phyloP scores from a whole-genome alignment of 345 rosid genomes.

The Sisymbrium altissimum region DNA sequence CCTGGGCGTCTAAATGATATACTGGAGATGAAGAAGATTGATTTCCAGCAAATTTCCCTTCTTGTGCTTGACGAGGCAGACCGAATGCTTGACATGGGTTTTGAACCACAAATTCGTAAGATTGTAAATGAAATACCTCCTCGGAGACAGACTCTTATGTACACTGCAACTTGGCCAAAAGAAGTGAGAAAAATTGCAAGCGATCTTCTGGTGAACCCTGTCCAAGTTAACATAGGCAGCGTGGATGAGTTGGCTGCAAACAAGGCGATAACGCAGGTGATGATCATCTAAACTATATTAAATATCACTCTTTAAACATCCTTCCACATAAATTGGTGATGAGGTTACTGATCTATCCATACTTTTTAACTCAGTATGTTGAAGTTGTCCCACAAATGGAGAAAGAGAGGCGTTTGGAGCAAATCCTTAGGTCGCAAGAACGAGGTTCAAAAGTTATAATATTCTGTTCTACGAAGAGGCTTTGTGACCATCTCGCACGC shows the following conservation, averaged over 20 bases:
- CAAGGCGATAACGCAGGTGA: constrained; percentile 95
- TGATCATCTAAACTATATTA: not conserved
- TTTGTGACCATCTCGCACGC: constrained; percentile 92
- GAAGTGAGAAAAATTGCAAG: constrained; percentile 90
- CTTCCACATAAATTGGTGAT: constrained; percentile 11
- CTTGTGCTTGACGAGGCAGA: constrained; percentile 98
- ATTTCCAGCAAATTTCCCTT: constrained; percentile 78
- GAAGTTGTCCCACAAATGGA: constrained; percentile 93
- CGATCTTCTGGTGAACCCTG: constrained; percentile 88
- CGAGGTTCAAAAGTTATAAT: constrained; percentile 86
- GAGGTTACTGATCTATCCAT: not conserved
- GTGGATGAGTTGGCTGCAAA: constrained; percentile 97
- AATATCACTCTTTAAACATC: not conserved
- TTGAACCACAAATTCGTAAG: constrained; percentile 96
- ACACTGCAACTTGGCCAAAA: constrained; percentile 98
- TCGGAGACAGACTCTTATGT: constrained; percentile 89
- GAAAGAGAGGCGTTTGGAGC: constrained; percentile 88
- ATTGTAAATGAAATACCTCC: constrained; percentile 94
- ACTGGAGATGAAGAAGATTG: constrained; percentile 79
- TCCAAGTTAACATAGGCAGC: constrained; percentile 94
- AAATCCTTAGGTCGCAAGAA: constrained; percentile 86
- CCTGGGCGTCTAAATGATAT: constrained; percentile 98
- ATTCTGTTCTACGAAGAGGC: constrained; percentile 86
- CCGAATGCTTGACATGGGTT: constrained; percentile 99
- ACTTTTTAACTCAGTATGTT: constrained; percentile 54